Conservation (phyloP, 257 asterid species). For the Solanum pinnatisectum region DNA sequence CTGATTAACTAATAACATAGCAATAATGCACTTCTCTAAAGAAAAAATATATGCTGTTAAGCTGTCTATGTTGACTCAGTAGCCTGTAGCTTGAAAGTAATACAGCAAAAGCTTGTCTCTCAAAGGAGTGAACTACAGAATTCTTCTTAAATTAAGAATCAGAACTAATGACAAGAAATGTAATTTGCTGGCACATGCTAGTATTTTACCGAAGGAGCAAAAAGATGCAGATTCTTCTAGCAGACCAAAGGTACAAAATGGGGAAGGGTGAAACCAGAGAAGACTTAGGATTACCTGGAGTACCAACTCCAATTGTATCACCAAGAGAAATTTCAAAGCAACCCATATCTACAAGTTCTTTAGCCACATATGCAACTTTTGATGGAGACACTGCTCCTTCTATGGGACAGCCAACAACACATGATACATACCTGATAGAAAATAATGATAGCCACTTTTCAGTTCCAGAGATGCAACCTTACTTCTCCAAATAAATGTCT, state of each 20-base stretch:
- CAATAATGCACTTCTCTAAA: not conserved
- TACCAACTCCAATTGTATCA: constrained; percentile 90
- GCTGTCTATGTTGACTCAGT: not conserved
- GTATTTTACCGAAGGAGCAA: not conserved
- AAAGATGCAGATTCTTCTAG: not conserved
- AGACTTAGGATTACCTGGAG: constrained; percentile 61
- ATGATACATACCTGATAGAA: constrained; percentile 68
- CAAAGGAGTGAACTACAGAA: not conserved
- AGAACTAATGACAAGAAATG: not conserved
- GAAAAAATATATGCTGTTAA: not conserved
- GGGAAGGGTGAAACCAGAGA: not conserved
- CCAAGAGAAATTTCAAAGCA: constrained; percentile 94
- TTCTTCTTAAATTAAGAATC: not conserved
- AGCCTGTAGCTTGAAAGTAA: not conserved
- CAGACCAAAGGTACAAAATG: not conserved
- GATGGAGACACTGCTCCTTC: constrained; percentile 87
- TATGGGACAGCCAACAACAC: constrained; percentile 94
- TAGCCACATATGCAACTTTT: constrained; percentile 77
- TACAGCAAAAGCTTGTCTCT: not conserved
- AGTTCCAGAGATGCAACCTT: not conserved
- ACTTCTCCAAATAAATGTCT: not conserved
- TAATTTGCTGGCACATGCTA: not conserved
- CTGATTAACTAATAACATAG: not conserved
- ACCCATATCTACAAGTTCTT: constrained; percentile 77
- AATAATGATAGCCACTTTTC: not conserved